Evolutionary conservation across 1,284 basidiomycete species (phyloP).

Genomic region (Fomitopsis palustris): DNA sequence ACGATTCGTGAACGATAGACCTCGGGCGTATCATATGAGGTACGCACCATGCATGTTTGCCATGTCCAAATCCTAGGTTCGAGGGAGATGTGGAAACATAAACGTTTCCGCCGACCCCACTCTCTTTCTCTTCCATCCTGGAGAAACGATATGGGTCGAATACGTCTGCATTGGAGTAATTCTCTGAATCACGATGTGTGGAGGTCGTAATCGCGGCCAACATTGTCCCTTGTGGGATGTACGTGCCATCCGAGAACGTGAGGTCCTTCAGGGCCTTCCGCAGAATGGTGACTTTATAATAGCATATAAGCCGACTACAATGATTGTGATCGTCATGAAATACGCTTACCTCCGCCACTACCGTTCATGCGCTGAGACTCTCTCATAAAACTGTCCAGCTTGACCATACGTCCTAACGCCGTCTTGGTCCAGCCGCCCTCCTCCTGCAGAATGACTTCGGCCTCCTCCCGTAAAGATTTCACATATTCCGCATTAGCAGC

Average conservation of each 20-base stretch:
- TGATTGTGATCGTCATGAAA: slow-evolving; percentile 15
- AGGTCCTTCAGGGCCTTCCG: slow-evolving; percentile 30
- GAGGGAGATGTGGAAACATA: slow-evolving; percentile 20
- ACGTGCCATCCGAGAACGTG: slow-evolving; percentile 38
- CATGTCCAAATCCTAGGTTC: slow-evolving; percentile 25
- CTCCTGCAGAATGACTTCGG: slow-evolving; percentile 30
- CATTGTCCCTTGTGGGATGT: slow-evolving; percentile 39
- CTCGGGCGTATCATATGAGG: too few species aligned
- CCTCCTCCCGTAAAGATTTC: slow-evolving; percentile 41
- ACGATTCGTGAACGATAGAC: not conserved
- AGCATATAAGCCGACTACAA: slow-evolving; percentile 18
- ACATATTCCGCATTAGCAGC: slow-evolving; percentile 38
- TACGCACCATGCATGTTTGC: slow-evolving; percentile 28
- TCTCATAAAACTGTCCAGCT: slow-evolving; percentile 51
- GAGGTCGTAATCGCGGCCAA: slow-evolving; percentile 37
- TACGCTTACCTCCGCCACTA: slow-evolving; percentile 15
- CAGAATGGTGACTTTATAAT: slow-evolving; percentile 13
- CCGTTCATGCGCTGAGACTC: slow-evolving; percentile 40
- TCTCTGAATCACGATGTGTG: slow-evolving; percentile 37
- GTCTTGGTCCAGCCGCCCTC: slow-evolving; percentile 48
- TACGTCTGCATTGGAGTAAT: slow-evolving; percentile 35
- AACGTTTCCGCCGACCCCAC: slow-evolving; percentile 22
- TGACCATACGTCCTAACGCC: slow-evolving; percentile 39
- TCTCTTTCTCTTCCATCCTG: slow-evolving; percentile 30
- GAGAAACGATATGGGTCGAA: slow-evolving; percentile 47